Conservation (phyloP, 768 basidiomycete genomes). For the Paxillus rubicundulus region DNA sequence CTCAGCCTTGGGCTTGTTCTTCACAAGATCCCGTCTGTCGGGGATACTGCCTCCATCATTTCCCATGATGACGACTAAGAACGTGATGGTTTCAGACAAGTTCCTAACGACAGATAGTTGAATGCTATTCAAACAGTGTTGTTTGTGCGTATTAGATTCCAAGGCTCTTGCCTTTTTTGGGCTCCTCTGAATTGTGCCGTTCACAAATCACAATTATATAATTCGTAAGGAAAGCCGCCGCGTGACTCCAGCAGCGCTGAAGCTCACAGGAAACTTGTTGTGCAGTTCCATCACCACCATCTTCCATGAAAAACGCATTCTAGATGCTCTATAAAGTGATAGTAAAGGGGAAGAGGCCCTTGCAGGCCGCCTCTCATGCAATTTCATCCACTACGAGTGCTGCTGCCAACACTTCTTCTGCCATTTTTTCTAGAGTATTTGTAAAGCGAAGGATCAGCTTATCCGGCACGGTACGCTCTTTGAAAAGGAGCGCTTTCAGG, state of each 20-base stretch:
- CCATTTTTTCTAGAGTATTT: constrained; percentile 30
- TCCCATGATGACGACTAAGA: constrained; percentile 52
- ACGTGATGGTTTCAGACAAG: not conserved
- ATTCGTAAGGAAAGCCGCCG: constrained; percentile 5
- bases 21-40: constrained; percentile 77
- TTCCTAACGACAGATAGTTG: too few relatives aligned
- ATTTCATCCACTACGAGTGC: constrained; percentile 28
- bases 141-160: constrained; percentile 26
- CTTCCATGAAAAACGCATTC: constrained; percentile 16
- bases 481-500: constrained; percentile 23
- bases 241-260: too few relatives aligned
- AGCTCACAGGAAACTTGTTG: constrained; percentile 5
- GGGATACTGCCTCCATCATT: constrained; percentile 90
- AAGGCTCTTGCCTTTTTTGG: constrained; percentile 20
- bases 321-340: constrained; percentile 32
- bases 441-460: constrained; percentile 32
- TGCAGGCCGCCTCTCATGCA: constrained; percentile 51
- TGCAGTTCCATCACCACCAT: constrained; percentile 4
- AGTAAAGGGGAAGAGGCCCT: constrained; percentile 48
- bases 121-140: constrained; percentile 2
- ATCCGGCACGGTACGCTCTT: constrained; percentile 30
- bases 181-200: too few relatives aligned
- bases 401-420: constrained; percentile 32
- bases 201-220: too few relatives aligned
- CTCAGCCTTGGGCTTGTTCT: constrained; percentile 74